phyloP scores from a whole-genome alignment of 805 yeast species.

The Starmerella floricola region DNA sequence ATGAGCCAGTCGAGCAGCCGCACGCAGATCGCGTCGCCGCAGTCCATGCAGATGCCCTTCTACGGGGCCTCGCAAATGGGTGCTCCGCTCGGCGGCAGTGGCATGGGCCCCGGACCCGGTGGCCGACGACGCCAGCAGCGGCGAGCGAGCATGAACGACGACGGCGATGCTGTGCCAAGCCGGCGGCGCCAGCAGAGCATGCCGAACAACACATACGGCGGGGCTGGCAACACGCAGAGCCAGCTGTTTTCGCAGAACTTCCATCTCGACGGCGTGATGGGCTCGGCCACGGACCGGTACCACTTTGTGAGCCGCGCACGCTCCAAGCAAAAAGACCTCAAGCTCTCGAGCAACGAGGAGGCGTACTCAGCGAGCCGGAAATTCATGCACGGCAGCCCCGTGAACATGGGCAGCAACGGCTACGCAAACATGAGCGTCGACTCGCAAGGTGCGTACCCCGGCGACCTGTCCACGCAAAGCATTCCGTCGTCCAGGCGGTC shows the following conservation, averaged over 20 bases:
- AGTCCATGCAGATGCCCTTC: conserved; percentile 6
- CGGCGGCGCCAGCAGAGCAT: conserved; percentile 19
- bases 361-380: conserved; percentile 17
- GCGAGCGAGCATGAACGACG: conserved; percentile 15
- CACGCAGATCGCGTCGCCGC: conserved; percentile 6
- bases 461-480: background rate
- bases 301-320: conserved; percentile 22
- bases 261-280: conserved; percentile 26
- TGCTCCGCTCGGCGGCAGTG: conserved; percentile 3
- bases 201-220: conserved; percentile 7
- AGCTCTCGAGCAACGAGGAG: conserved; percentile 16
- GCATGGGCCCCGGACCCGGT: background rate
- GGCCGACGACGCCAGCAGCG: conserved; percentile 12
- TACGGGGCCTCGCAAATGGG: too few species aligned
- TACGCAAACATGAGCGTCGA: background rate
- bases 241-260: conserved; percentile 26
- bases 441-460: background rate
- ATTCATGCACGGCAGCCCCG: conserved; percentile 15
- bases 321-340: conserved; percentile 11
- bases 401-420: background rate
- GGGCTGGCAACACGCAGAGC: background rate
- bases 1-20: background rate
- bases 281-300: conserved; percentile 24
- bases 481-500: background rate
- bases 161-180: conserved; percentile 23